phyloP scores from a whole-genome alignment of 2,329 filamentous ascomycete species.

The Verticillium nubilum region DNA sequence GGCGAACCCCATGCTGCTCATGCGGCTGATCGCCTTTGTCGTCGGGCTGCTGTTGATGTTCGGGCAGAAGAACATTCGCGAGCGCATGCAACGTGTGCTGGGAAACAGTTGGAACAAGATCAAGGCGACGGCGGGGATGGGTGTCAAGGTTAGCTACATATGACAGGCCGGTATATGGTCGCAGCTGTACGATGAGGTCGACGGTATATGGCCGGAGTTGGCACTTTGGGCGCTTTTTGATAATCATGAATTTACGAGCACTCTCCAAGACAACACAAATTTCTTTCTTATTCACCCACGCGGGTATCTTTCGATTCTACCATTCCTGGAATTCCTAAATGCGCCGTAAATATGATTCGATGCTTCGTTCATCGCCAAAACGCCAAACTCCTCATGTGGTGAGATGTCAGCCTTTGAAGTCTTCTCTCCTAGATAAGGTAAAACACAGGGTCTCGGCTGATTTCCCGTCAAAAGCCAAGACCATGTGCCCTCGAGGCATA shows the following conservation, averaged over 20 bases:
- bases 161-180: slow-evolving; percentile 32
- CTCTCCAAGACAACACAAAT: not conserved
- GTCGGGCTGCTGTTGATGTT: slow-evolving; percentile 73
- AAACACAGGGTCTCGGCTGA: not conserved
- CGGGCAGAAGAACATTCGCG: slow-evolving; percentile 67
- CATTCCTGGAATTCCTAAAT: not conserved
- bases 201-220: not conserved
- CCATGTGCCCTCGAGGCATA: not conserved
- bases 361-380: not conserved
- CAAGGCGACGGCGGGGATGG: slow-evolving; percentile 84
- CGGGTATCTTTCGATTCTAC: not conserved
- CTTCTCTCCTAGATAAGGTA: not conserved
- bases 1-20: slow-evolving; percentile 50
- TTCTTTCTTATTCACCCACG: not conserved
- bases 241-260: not conserved
- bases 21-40: slow-evolving; percentile 70
- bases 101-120: slow-evolving; percentile 74
- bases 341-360: not conserved
- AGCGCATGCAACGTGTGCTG: slow-evolving; percentile 65
- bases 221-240: not conserved
- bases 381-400: not conserved
- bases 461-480: not conserved
- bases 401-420: not conserved
- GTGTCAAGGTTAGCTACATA: slow-evolving; percentile 95
- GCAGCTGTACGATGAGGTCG: not conserved